Conservation (phyloP, 2,329 filamentous ascomycete species). For the Sphaerulina musiva region DNA sequence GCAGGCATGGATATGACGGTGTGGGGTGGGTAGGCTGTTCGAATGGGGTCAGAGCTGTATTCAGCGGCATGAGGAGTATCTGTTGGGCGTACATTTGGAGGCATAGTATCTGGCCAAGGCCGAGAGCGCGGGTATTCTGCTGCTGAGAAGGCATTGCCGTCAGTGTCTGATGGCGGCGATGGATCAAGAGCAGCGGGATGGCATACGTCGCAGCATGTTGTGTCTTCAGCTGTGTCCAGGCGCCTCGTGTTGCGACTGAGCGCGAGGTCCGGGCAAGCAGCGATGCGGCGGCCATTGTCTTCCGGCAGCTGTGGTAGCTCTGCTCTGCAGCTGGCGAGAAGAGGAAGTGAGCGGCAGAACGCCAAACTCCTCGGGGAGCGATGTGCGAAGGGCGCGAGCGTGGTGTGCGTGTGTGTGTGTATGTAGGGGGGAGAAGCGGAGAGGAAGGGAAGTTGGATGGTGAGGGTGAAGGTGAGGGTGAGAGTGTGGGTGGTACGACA, state of each 20-base stretch:
- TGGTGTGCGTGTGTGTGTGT: neutral
- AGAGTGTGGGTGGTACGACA: no score
- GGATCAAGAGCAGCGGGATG: neutral
- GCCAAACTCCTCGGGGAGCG: neutral
- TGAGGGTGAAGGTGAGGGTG: neutral
- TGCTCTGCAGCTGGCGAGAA: neutral
- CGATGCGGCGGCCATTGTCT: slow-evolving; percentile 51
- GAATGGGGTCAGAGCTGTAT: slow-evolving; percentile 30
- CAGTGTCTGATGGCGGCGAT: slow-evolving; percentile 7
- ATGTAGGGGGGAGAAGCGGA: no score
- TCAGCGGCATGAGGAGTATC: slow-evolving; percentile 4
- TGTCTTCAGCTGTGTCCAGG: slow-evolving; percentile 30
- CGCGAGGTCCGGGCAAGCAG: slow-evolving; percentile 41
- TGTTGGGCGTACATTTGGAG: slow-evolving; percentile 54
- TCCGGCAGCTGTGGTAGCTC: neutral
- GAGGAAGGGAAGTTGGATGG: neutral
- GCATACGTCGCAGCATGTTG: slow-evolving; percentile 34
- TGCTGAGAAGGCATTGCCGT: slow-evolving; percentile 26
- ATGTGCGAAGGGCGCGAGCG: neutral
- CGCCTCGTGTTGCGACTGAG: slow-evolving; percentile 37
- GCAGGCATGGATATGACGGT: slow-evolving; percentile 97
- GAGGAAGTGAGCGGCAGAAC: neutral
- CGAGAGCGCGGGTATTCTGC: slow-evolving; percentile 48
- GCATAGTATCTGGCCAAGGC: slow-evolving; percentile 62
- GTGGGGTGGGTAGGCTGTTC: slow-evolving; percentile 87